Evolutionary conservation across 83 land plant genomes (phyloP), one percentile per base, ranked within the genome.

Genomic region (Larix sibirica): DNA sequence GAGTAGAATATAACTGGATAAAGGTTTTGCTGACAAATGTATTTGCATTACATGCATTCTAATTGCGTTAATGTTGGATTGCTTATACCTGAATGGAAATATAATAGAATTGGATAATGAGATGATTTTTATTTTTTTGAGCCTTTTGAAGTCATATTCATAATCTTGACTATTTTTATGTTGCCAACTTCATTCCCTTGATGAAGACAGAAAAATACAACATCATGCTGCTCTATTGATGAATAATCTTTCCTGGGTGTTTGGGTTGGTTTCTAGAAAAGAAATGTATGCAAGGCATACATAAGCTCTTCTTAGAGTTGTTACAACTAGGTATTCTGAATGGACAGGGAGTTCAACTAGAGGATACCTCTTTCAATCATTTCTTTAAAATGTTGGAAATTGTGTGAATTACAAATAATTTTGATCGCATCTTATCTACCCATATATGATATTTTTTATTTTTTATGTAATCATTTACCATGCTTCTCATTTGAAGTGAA

Each of bases 271-370:
- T 61, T 81, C 79, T 38, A 56, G 50, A 38, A 42, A 81, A 44
- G 60, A 77, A 40, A 20, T 81, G 28, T 70, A 70, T 26, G 83
- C 79, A 38, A 61, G 18, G 65, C 82, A 70, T 64, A 33, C 17
- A 21, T 14, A 77, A 28, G 81, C 65, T 9, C 31, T 81, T 31
- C 76, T 81, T 38, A 81, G 50, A 38, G 28, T 28, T 66, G 28
- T 21, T 67, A 81, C 44, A 66, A 18, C 13, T 68, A 54, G 83
- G 24, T 21, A 81, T 40, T 76, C 42, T 4, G 83, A 81, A 28
- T 81, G 83, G 83, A 18, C 16, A 26, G 82, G 83, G 31, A 68
- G 14, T 42, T 81, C 83, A 31, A 21, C 83, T 36, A 56, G 26
- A 40, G 23, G 50, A 17, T 20, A 28, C 21, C 24, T 69, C 38